Evolutionary conservation across 192 early-diverging fungal species (phyloP).

Genomic region (Backusella psychrophila): DNA sequence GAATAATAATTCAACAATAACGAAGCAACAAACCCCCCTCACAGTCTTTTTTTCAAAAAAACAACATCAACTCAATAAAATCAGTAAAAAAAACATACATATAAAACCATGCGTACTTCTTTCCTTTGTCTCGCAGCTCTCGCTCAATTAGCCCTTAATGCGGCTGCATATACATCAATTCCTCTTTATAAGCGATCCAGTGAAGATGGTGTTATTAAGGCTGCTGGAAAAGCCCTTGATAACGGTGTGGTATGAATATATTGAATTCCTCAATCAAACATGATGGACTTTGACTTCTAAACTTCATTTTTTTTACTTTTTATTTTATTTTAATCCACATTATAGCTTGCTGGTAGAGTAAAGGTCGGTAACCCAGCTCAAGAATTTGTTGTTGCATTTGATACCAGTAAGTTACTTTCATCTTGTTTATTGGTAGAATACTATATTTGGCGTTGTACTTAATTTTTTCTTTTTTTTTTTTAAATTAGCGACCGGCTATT

Average conservation of each 20-base stretch:
- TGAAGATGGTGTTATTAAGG: conserved; percentile 15
- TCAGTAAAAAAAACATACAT: background rate
- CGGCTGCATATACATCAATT: conserved; percentile 14
- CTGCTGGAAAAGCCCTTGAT: conserved; percentile 31
- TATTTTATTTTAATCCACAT: background rate
- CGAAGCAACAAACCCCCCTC: background rate
- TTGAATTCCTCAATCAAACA: background rate
- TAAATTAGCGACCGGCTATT: conserved; percentile 30
- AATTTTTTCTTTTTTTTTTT: conserved; percentile 1
- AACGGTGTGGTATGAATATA: conserved; percentile 24
- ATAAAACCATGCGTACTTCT: conserved; percentile 25
- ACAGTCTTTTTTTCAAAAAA: background rate
- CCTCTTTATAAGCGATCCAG: conserved; percentile 11
- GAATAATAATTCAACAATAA: background rate
- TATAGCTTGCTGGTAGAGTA: conserved; percentile 84
- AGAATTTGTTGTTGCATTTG: conserved; percentile 89
- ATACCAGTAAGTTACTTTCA: conserved; percentile 53
- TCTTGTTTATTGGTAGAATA: background rate
- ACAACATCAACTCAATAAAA: background rate
- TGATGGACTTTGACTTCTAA: background rate
- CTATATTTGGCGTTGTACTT: conserved; percentile 13
- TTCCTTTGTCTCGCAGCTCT: conserved; percentile 31
- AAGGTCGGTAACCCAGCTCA: conserved; percentile 85
- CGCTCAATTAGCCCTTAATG: conserved; percentile 28
- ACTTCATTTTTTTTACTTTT: background rate